These are phyloP conservation scores for Dothistroma septosporum DNA, from an alignment of 2,329 filamentous ascomycete species.

Conservation along the genomic window DNA sequence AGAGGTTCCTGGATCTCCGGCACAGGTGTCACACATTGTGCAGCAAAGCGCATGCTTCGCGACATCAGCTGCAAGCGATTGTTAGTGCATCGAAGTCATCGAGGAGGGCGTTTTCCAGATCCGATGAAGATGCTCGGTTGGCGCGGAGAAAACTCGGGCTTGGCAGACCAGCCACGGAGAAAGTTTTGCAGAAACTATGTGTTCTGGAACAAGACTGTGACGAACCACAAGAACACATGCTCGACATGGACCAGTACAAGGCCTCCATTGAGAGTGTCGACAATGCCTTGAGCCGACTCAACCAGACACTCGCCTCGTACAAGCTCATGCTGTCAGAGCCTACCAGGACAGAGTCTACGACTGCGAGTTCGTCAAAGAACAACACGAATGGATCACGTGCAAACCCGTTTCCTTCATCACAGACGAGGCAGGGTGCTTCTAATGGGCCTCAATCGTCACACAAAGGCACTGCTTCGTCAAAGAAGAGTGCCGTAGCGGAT, in stretches of 20 bases:
- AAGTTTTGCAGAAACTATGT: slow-evolving; percentile 1
- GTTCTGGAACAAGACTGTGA: background rate
- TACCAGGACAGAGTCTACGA: background rate
- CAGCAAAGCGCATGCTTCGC: background rate
- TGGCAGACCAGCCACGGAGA: background rate
- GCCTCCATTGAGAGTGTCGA: slow-evolving; percentile 30
- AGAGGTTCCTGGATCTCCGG: background rate
- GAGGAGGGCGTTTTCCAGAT: background rate
- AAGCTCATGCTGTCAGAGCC: slow-evolving; percentile 18
- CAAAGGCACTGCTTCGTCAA: background rate
- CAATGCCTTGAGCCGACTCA: slow-evolving; percentile 29
- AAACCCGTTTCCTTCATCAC: background rate
- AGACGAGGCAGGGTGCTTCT: background rate
- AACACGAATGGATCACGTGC: background rate
- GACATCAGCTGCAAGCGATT: background rate
- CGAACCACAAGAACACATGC: background rate
- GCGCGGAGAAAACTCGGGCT: background rate
- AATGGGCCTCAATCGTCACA: background rate
- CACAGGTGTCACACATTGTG: background rate
- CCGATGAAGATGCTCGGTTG: background rate
- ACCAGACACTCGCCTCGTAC: slow-evolving; percentile 31
- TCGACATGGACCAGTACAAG: slow-evolving; percentile 29
- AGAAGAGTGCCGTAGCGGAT: background rate
- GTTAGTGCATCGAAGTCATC: background rate
- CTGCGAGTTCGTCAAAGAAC: background rate